Conservation (phyloP, 495 filamentous ascomycete species). For the Penicillium atrosanguineum region DNA sequence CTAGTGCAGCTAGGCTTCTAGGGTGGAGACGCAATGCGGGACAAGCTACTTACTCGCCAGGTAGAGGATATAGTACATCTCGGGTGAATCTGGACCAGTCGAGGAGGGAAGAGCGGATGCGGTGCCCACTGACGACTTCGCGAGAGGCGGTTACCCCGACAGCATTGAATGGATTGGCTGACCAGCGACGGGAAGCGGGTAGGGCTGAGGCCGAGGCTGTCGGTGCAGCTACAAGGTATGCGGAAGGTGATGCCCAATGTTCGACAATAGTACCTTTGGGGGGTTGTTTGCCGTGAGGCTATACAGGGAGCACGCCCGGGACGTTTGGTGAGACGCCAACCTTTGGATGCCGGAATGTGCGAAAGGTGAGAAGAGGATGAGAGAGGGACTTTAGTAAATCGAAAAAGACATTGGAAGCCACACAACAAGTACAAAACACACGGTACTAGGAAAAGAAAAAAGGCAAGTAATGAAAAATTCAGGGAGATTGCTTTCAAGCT, state of each 20-base stretch:
- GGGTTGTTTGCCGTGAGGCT: neutral
- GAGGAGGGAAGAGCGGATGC: neutral
- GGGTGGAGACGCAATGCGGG: slow-evolving; percentile 2
- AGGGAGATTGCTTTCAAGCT: slow-evolving; percentile 8
- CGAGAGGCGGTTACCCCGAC: slow-evolving; percentile 30
- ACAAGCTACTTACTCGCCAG: slow-evolving; percentile 56
- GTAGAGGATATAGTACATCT: slow-evolving; percentile 70
- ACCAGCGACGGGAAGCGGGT: slow-evolving; percentile 11
- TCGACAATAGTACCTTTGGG: neutral
- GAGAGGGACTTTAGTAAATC: slow-evolving; percentile 9
- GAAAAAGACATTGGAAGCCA: slow-evolving; percentile 12
- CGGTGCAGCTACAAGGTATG: slow-evolving; percentile 18
- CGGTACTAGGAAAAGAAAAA: slow-evolving; percentile 17
- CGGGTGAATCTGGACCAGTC: neutral
- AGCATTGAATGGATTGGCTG: slow-evolving; percentile 31
- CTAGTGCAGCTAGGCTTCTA: neutral
- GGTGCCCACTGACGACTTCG: slow-evolving; percentile 23
- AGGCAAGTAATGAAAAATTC: slow-evolving; percentile 15
- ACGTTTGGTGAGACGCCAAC: neutral
- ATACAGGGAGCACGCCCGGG: neutral
- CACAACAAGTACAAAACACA: slow-evolving; percentile 19
- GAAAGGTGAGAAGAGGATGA: slow-evolving; percentile 6
- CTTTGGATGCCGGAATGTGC: neutral
- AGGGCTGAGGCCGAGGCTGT: slow-evolving; percentile 19
- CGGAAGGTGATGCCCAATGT: slow-evolving; percentile 38